A percentile compares a stretch with the other conserved stretches of the same genome.
phyloP scores from a whole-genome alignment of 2,329 filamentous ascomycete genomes.

The Pseudocercospora fijiensis region DNA sequence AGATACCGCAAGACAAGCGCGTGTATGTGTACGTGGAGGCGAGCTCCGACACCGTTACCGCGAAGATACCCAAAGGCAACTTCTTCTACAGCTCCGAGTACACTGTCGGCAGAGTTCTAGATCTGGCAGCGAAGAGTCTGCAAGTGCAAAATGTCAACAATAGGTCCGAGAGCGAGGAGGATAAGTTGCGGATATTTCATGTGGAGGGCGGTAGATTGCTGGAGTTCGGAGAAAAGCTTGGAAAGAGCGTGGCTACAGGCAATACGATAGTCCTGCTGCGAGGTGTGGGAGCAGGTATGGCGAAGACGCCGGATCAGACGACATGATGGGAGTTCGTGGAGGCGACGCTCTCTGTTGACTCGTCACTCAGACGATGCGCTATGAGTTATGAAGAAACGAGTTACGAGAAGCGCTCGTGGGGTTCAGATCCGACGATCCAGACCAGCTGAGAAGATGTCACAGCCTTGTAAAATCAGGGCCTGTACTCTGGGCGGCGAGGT shows the following conservation, averaged over 20 bases:
- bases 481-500: neutral
- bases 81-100: constrained; percentile 64
- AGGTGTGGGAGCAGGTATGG: constrained; percentile 69
- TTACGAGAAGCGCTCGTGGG: neutral
- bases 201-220: constrained; percentile 84
- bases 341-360: neutral
- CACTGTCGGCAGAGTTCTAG: constrained; percentile 82
- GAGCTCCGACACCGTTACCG: constrained; percentile 77
- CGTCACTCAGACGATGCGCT: neutral
- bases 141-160: constrained; percentile 86
- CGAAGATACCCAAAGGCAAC: constrained; percentile 69
- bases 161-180: constrained; percentile 69
- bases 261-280: constrained; percentile 87
- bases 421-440: neutral
- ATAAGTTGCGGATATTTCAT: constrained; percentile 84
- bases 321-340: constrained; percentile 10
- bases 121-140: constrained; percentile 71
- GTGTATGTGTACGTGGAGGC: constrained; percentile 90
- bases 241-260: constrained; percentile 68
- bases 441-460: neutral
- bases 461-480: neutral
- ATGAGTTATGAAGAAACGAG: neutral
- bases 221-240: constrained; percentile 85
- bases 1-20: constrained; percentile 76
- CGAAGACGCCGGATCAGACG: constrained; percentile 32